phyloP scores from a whole-genome alignment of 2,329 filamentous ascomycete species.

The Dactylonectria estremocensis region DNA sequence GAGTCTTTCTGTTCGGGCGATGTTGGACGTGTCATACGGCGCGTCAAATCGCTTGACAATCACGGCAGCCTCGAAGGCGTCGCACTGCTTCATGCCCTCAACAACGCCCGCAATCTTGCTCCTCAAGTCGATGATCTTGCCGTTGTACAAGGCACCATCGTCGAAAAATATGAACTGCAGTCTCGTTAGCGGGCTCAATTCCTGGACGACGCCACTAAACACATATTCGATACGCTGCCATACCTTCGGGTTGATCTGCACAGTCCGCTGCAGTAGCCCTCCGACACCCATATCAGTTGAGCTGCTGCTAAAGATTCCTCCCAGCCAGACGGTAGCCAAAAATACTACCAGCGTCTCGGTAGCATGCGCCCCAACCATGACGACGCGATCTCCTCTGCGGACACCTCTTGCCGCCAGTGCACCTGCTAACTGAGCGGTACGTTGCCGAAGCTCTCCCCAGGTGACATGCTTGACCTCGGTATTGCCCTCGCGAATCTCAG shows the following conservation, averaged over 20 bases:
- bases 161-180: slow-evolving; percentile 83
- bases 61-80: slow-evolving; percentile 75
- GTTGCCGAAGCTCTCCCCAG: slow-evolving; percentile 76
- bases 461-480: slow-evolving; percentile 70
- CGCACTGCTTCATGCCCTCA: slow-evolving; percentile 72
- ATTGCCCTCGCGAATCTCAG: slow-evolving; percentile 80
- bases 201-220: not conserved
- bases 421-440: slow-evolving; percentile 72
- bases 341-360: slow-evolving; percentile 82
- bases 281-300: slow-evolving; percentile 89
- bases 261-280: slow-evolving; percentile 80
- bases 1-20: slow-evolving; percentile 65
- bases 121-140: slow-evolving; percentile 79
- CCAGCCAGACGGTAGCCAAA: slow-evolving; percentile 78
- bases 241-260: slow-evolving; percentile 81
- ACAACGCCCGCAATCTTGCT: slow-evolving; percentile 81
- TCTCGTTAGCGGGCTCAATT: slow-evolving; percentile 6
- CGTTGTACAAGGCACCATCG: slow-evolving; percentile 85
- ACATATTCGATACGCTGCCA: slow-evolving; percentile 20
- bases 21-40: slow-evolving; percentile 69
- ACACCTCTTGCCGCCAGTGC: slow-evolving; percentile 79
- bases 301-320: slow-evolving; percentile 81
- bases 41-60: slow-evolving; percentile 76
- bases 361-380: slow-evolving; percentile 82
- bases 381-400: slow-evolving; percentile 79